These are phyloP conservation scores for Mercurialis annua DNA, from an alignment of 345 rosid species.

Conservation along the genomic window DNA sequence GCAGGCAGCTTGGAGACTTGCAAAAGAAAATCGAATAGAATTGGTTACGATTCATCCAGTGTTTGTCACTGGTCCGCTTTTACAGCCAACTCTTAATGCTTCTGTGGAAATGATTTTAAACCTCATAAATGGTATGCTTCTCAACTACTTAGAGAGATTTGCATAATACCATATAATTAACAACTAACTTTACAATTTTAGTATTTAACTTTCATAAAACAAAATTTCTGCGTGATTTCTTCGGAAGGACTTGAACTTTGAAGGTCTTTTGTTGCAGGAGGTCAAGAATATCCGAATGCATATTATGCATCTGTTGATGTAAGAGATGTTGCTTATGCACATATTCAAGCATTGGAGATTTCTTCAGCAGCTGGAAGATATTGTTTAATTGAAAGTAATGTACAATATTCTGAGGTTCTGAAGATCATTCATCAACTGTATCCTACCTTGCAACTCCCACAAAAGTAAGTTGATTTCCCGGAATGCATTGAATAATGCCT, in stretches of 20 bases:
- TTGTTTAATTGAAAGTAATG: not conserved
- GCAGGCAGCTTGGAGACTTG: constrained; percentile 23
- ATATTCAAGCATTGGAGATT: constrained; percentile 7
- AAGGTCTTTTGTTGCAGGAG: constrained; percentile 6
- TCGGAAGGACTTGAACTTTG: too few relatives aligned
- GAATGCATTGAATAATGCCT: too few relatives aligned
- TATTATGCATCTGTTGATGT: constrained; percentile 5
- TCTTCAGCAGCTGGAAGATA: constrained; percentile 11
- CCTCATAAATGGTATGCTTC: constrained; percentile 1
- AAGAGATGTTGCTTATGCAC: constrained; percentile 17
- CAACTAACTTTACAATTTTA: not conserved
- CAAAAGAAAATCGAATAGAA: constrained; percentile 19
- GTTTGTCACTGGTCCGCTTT: constrained; percentile 16
- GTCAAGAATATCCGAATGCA: not conserved
- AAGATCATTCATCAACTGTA: not conserved
- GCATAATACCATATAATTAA: not conserved
- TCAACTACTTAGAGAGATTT: too few relatives aligned
- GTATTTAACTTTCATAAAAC: too few relatives aligned
- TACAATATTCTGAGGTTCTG: constrained; percentile 5
- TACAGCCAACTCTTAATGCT: constrained; percentile 20
- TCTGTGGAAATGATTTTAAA: not conserved
- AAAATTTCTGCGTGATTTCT: too few relatives aligned
- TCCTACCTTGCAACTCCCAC: constrained; percentile 10
- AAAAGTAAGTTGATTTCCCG: not conserved
- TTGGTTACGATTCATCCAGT: constrained; percentile 15